Percentiles rank a stretch among this genome's conserved stretches.
These are phyloP conservation scores for Nemania diffusa DNA, from an alignment of 2,329 filamentous ascomycete genomes.

Conservation along the genomic window DNA sequence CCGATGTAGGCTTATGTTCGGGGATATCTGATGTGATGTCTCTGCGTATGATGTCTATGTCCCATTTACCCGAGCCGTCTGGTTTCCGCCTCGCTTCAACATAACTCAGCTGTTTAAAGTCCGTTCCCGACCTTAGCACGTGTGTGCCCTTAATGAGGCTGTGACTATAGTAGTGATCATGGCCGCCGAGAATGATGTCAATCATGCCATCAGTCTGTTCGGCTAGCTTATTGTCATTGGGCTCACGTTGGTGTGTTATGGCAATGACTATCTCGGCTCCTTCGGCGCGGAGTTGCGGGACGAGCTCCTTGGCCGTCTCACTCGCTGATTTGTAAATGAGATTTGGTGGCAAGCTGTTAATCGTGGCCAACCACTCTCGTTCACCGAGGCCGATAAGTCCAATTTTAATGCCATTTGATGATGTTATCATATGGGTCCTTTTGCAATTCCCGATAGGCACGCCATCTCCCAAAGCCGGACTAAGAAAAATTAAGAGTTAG, in stretches of 20 bases:
- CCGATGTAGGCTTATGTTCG: constrained; percentile 68
- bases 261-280: constrained; percentile 87
- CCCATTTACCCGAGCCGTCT: constrained; percentile 67
- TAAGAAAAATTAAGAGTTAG: constrained; percentile 18
- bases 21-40: constrained; percentile 77
- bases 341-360: constrained; percentile 84
- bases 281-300: constrained; percentile 76
- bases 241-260: constrained; percentile 86
- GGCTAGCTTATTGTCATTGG: constrained; percentile 89
- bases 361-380: constrained; percentile 88
- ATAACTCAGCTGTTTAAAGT: constrained; percentile 93
- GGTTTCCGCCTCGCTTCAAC: constrained; percentile 74
- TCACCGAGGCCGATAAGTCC: constrained; percentile 88
- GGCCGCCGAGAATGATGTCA: constrained; percentile 87
- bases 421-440: constrained; percentile 79
- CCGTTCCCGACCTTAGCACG: constrained; percentile 85
- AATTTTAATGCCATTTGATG: constrained; percentile 85
- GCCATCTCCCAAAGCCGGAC: constrained; percentile 76
- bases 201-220: constrained; percentile 77
- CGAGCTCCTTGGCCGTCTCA: constrained; percentile 78
- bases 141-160: constrained; percentile 81
- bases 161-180: constrained; percentile 90
- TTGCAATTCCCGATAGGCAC: constrained; percentile 80
- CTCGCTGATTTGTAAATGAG: constrained; percentile 84
- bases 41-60: constrained; percentile 79